These are phyloP conservation scores for Yarrowia divulgata DNA, from an alignment of 805 yeast species.

Conservation along the genomic window DNA sequence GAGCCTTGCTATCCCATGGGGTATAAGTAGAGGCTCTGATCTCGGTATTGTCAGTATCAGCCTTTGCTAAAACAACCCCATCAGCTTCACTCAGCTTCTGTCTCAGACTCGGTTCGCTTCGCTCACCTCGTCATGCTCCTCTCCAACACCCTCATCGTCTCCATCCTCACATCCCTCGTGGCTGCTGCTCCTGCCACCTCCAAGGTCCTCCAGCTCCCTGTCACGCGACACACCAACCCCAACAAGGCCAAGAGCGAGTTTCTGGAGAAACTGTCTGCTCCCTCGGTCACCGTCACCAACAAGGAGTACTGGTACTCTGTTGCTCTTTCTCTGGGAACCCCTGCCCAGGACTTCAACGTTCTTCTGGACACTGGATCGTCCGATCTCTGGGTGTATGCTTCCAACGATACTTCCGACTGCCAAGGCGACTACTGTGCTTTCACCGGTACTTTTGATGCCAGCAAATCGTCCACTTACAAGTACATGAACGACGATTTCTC, in stretches of 20 bases:
- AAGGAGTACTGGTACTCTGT: constrained; percentile 37
- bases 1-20: too few relatives aligned
- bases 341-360: constrained; percentile 60
- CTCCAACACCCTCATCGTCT: constrained; percentile 24
- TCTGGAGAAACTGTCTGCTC: neutral
- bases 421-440: neutral
- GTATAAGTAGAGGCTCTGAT: neutral
- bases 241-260: neutral
- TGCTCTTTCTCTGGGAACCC: constrained; percentile 59
- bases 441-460: constrained; percentile 23
- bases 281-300: constrained; percentile 35
- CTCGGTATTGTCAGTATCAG: neutral
- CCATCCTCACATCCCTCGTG: neutral
- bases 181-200: constrained; percentile 23
- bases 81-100: neutral
- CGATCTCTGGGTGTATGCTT: constrained; percentile 63
- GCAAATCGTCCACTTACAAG: constrained; percentile 44
- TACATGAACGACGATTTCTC: constrained; percentile 43
- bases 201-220: constrained; percentile 23
- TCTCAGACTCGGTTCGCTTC: too few relatives aligned
- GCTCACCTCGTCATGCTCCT: constrained; percentile 16
- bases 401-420: constrained; percentile 25
- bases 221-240: constrained; percentile 29
- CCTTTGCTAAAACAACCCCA: neutral
- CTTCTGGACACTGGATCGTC: constrained; percentile 74